These are phyloP conservation scores for Mycosphaerella sp. DNA, from an alignment of 2,329 filamentous ascomycete genomes.

Conservation along the genomic window DNA sequence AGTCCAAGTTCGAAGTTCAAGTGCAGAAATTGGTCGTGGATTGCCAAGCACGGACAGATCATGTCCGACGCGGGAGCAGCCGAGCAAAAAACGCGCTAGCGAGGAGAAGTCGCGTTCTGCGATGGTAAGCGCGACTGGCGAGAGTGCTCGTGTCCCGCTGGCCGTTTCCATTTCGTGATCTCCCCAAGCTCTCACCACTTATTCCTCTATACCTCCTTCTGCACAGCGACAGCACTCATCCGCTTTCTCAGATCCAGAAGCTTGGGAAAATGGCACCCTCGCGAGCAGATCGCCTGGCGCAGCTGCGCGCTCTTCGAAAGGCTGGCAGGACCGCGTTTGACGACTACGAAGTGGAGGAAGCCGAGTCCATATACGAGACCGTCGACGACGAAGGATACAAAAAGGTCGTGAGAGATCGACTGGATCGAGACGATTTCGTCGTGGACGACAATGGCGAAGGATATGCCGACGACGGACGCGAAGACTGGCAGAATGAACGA, in stretches of 20 bases:
- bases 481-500: constrained; percentile 78
- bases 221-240: neutral
- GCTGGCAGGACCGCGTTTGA: constrained; percentile 88
- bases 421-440: constrained; percentile 95
- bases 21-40: constrained; percentile 6
- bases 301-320: constrained; percentile 75
- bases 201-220: neutral
- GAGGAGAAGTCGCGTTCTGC: constrained; percentile 4
- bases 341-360: constrained; percentile 78
- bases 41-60: neutral
- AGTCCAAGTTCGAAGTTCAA: constrained; percentile 2
- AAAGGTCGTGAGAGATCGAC: constrained; percentile 79
- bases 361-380: constrained; percentile 83
- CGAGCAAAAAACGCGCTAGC: neutral
- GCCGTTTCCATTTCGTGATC: constrained; percentile 1
- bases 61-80: neutral
- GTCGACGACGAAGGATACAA: constrained; percentile 97
- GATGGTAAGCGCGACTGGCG: constrained; percentile 5
- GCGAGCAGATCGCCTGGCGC: constrained; percentile 48
- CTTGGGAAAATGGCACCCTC: constrained; percentile 28
- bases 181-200: neutral
- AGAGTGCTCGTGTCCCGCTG: constrained; percentile 7
- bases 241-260: neutral
- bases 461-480: constrained; percentile 91
- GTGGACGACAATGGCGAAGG: constrained; percentile 97